Percentiles rank a stretch among this genome's conserved stretches.
These are phyloP conservation scores for Adansonia rubrostipa DNA, from an alignment of 441 rosid genomes.

Conservation along the genomic window DNA sequence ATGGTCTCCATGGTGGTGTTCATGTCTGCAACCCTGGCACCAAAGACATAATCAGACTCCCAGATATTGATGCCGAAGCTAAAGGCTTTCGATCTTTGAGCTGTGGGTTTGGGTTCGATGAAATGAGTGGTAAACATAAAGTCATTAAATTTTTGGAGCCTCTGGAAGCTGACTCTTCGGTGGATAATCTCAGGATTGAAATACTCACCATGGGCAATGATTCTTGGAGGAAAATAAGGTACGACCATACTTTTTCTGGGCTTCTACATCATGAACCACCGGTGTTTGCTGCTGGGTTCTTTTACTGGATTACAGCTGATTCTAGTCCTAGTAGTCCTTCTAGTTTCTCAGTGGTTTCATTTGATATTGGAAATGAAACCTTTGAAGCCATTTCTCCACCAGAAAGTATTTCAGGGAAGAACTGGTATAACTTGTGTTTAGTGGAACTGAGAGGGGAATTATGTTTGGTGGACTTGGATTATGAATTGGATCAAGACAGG, in stretches of 20 bases:
- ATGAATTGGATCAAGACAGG: neutral
- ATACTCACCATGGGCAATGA: slow-evolving; percentile 13
- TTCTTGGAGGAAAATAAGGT: slow-evolving; percentile 20
- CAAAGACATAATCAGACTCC: slow-evolving; percentile 8
- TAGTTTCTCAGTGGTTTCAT: slow-evolving; percentile 9
- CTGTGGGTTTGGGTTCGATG: slow-evolving; percentile 36
- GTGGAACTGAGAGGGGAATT: slow-evolving; percentile 21
- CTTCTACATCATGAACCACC: slow-evolving; percentile 18
- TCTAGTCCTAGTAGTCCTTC: neutral
- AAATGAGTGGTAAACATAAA: neutral
- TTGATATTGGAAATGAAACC: slow-evolving; percentile 20
- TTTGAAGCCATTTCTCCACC: slow-evolving; percentile 24
- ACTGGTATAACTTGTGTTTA: neutral
- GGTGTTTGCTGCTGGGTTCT: slow-evolving; percentile 20
- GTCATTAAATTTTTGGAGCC: slow-evolving; percentile 18
- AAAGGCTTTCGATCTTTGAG: slow-evolving; percentile 11
- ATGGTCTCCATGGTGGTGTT: slow-evolving; percentile 18
- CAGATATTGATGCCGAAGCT: neutral
- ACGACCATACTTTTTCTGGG: neutral
- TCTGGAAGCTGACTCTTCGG: neutral
- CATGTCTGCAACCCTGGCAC: slow-evolving; percentile 27
- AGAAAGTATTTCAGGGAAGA: neutral
- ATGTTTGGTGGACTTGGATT: slow-evolving; percentile 27
- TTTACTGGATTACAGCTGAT: slow-evolving; percentile 24
- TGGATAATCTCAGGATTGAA: neutral